Conservation (phyloP, 805 yeast species). For the Ogataea salicorniae region DNA sequence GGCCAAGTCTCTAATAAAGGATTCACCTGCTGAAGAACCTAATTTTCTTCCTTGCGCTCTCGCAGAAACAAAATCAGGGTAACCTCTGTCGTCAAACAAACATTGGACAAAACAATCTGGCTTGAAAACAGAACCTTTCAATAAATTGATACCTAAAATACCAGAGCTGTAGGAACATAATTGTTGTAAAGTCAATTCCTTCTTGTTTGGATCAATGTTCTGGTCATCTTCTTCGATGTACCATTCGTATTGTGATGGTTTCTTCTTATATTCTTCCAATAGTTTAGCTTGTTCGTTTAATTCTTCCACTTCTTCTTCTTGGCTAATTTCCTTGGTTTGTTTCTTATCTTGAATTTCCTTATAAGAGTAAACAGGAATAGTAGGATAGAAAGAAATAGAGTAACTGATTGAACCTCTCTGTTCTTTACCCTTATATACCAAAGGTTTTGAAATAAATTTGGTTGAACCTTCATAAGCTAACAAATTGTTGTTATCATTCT, state of each 20-base stretch:
- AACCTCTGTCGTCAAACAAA: constrained; percentile 58
- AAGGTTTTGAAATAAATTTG: constrained; percentile 34
- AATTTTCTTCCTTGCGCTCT: constrained; percentile 43
- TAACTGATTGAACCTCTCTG: constrained; percentile 50
- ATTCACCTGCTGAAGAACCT: constrained; percentile 44
- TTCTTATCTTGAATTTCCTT: constrained; percentile 47
- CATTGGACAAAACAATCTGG: constrained; percentile 51
- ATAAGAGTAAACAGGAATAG: constrained; percentile 56
- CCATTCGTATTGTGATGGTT: constrained; percentile 65
- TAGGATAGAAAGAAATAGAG: constrained; percentile 55
- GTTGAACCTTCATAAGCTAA: constrained; percentile 48
- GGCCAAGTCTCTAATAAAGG: constrained; percentile 65
- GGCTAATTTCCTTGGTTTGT: constrained; percentile 33
- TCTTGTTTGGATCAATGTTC: constrained; percentile 33
- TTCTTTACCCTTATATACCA: constrained; percentile 31
- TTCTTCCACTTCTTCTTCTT: constrained; percentile 36
- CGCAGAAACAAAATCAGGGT: constrained; percentile 52
- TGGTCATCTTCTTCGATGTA: constrained; percentile 42
- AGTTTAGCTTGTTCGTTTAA: constrained; percentile 42
- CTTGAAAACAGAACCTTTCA: constrained; percentile 43
- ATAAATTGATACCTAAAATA: constrained; percentile 48
- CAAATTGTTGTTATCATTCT: constrained; percentile 41
- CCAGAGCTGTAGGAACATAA: constrained; percentile 58
- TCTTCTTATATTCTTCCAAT: constrained; percentile 46
- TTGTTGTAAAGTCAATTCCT: constrained; percentile 45